Evolutionary conservation across 2,329 filamentous ascomycete genomes (phyloP).

Genomic region (Botrytis porri): DNA sequence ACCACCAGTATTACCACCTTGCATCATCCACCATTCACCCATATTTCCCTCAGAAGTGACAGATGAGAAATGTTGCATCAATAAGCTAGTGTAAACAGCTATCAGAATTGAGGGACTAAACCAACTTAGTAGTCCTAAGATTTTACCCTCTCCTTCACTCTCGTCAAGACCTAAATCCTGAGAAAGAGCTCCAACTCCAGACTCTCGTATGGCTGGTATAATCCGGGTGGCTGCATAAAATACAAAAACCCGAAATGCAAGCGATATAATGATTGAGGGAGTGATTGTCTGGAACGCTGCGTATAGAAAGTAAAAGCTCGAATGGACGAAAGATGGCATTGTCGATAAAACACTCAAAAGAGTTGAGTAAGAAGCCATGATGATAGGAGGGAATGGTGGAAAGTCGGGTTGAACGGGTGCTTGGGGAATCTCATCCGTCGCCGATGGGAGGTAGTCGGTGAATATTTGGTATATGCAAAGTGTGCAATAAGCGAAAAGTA

Average conservation of each 20-base stretch:
- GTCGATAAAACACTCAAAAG: constrained; percentile 79
- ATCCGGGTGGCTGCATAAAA: constrained; percentile 95
- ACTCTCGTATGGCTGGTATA: constrained; percentile 87
- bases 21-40: constrained; percentile 77
- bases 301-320: constrained; percentile 79
- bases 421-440: constrained; percentile 54
- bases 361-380: constrained; percentile 97
- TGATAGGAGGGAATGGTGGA: constrained; percentile 91
- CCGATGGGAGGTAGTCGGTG: constrained; percentile 86
- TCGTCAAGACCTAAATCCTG: constrained; percentile 86
- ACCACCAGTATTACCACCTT: constrained; percentile 77
- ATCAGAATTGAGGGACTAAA: constrained; percentile 94
- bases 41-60: constrained; percentile 60
- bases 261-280: constrained; percentile 90
- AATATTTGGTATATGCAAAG: constrained; percentile 99
- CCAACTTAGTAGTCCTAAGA: constrained; percentile 83
- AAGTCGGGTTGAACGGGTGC: constrained; percentile 73
- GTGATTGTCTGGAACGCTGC: constrained; percentile 95
- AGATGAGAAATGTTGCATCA: constrained; percentile 92
- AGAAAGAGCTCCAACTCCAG: constrained; percentile 76
- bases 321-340: constrained; percentile 79
- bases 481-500: constrained; percentile 96
- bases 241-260: constrained; percentile 89
- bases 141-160: constrained; percentile 72
- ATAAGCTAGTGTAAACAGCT: constrained; percentile 89